Conservation (phyloP, 129 eudicot genomes). For the Kitagawia praeruptora region DNA sequence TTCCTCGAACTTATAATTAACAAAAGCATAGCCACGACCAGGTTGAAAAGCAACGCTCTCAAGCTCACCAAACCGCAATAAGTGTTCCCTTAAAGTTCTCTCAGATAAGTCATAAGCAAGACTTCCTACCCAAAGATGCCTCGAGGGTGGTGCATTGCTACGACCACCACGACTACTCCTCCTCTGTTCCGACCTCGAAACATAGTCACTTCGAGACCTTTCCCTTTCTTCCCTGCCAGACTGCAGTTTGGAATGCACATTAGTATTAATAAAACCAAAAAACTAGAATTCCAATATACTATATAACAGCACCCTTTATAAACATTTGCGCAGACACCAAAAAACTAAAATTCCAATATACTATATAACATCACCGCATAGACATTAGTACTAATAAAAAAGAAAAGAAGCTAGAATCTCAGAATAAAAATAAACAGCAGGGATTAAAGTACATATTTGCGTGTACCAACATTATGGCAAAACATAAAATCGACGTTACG, state of each 20-base stretch:
- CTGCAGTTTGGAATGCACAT: constrained; percentile 28
- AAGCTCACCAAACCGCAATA: constrained; percentile 64
- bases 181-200: constrained; percentile 52
- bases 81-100: constrained; percentile 40
- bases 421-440: too few relatives aligned
- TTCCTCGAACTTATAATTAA: constrained; percentile 56
- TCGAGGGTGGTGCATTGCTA: constrained; percentile 65
- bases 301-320: background rate
- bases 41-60: constrained; percentile 78
- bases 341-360: too few relatives aligned
- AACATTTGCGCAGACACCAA: too few relatives aligned
- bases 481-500: too few relatives aligned
- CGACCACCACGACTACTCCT: constrained; percentile 46
- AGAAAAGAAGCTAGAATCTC: too few relatives aligned
- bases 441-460: too few relatives aligned
- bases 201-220: constrained; percentile 50
- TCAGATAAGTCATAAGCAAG: constrained; percentile 45
- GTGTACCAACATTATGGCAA: too few relatives aligned
- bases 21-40: constrained; percentile 80
- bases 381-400: too few relatives aligned
- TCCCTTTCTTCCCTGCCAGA: constrained; percentile 61
- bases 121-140: constrained; percentile 92
- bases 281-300: background rate
- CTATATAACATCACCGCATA: too few relatives aligned
- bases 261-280: background rate